Evolutionary conservation across 2,329 filamentous ascomycete genomes (phyloP), one percentile per base, ranked within the genome.

Genomic region (Verticillium nonalfalfae): DNA sequence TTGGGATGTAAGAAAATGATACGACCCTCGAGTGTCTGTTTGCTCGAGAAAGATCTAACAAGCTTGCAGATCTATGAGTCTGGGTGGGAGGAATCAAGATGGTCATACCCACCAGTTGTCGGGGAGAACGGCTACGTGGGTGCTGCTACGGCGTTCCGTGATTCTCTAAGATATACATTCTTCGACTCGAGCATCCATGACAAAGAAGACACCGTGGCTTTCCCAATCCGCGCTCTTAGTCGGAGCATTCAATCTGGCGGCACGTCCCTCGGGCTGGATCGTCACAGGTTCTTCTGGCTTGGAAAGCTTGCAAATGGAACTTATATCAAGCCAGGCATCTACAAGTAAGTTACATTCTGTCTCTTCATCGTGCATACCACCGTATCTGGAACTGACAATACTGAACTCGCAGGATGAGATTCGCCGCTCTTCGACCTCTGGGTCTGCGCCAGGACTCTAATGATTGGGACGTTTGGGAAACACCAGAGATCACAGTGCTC

Each of bases 221-320:
- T 59, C 26, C 57, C 57, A 10, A 35, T 50, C 7, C 21, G 18
- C 33, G 36, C 18, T 18, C 34, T 57, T 9, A 35, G 34, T 9
- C 35, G 56, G 15, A 45, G 39, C 39, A n/a, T 45, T 15, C 39
- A 45, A 45, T 45, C 39, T n/a, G 39, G 39, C n/a, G 39, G 39
- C 1, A n/a, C 39, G n/a, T 15, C 39, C 7, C 39, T 45, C 14
- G 39, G 39, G 15, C 15, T 45, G 7, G 39, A 57, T 18, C 18
- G 34, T 13, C 35, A 66, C 6, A 70, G 69, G 39, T 75, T 74
- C 56, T 78, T 74, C 72, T 79, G 77, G 77, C 75, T 79, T 18
- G 76, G 77, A 3, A 74, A 74, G 60, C 69, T 78, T 15, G 73
- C 76, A 13, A 76, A 79, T 60, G 76, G 76, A 4, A 72, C 75